phyloP scores from a whole-genome alignment of 495 filamentous ascomycete species.

The Xylaria intraflava region DNA sequence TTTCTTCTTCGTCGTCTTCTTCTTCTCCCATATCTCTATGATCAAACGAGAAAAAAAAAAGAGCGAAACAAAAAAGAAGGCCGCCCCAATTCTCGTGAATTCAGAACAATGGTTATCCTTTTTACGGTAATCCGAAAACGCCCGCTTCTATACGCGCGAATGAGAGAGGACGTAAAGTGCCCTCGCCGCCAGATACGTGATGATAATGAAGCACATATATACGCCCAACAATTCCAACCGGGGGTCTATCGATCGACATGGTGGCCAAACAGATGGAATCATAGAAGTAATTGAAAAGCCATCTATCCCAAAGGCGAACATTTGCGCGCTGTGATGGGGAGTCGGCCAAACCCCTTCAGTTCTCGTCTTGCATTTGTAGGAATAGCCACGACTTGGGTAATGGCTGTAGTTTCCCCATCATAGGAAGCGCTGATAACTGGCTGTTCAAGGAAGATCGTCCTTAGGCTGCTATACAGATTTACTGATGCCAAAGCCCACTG shows the following conservation, averaged over 20 bases:
- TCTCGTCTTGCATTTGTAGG: neutral
- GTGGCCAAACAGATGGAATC: neutral
- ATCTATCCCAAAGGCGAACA: neutral
- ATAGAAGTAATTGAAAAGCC: neutral
- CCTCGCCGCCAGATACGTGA: neutral
- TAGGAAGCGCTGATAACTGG: neutral
- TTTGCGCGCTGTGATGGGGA: neutral
- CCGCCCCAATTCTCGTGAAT: neutral
- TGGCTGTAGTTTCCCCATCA: neutral
- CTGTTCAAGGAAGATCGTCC: constrained; percentile 6
- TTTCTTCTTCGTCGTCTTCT: no score
- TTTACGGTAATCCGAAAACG: neutral
- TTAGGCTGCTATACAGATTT: constrained; percentile 42
- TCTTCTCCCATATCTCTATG: neutral
- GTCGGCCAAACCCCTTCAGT: neutral
- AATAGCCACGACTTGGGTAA: neutral
- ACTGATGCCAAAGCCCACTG: constrained; percentile 44
- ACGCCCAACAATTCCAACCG: constrained; percentile 2
- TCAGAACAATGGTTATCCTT: neutral
- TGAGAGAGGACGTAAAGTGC: neutral
- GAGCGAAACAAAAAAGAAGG: neutral
- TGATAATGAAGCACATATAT: constrained; percentile 5
- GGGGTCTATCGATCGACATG: neutral
- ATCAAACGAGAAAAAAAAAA: neutral
- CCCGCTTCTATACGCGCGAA: neutral